A percentile compares a stretch with the other conserved stretches of the same genome.
phyloP scores from a whole-genome alignment of 192 early-diverging fungal species.

The Coemansia aciculifera region DNA sequence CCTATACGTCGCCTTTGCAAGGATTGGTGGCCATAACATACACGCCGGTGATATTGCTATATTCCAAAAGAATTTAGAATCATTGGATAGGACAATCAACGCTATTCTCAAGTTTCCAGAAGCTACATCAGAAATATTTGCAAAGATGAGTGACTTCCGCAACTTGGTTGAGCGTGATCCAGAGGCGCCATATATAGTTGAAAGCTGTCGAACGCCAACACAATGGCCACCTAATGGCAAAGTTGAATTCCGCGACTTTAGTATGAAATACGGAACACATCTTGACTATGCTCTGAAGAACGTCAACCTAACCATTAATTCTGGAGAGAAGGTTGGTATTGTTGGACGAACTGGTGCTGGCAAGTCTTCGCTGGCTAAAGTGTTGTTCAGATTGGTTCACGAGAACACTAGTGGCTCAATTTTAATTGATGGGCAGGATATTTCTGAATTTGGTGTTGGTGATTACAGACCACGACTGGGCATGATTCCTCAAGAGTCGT shows the following conservation, averaged over 20 bases:
- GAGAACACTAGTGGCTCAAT: conserved; percentile 60
- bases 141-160: not conserved
- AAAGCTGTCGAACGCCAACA: not conserved
- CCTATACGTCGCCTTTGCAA: not conserved
- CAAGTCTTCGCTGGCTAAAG: conserved; percentile 60
- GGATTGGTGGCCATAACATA: not conserved
- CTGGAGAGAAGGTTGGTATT: conserved; percentile 64
- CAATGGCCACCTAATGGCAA: conserved; percentile 25
- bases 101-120: not conserved
- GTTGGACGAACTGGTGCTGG: conserved; percentile 63
- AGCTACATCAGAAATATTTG: not conserved
- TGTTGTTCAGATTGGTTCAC: conserved; percentile 63
- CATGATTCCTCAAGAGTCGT: conserved; percentile 65
- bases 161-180: not conserved
- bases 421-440: conserved; percentile 76
- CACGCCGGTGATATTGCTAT: not conserved
- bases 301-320: conserved; percentile 49
- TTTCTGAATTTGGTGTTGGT: conserved; percentile 67
- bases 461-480: conserved; percentile 56
- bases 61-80: not conserved
- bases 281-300: conserved; percentile 34
- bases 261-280: conserved; percentile 18
- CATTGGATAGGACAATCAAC: not conserved
- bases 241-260: conserved; percentile 36
- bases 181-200: conserved; percentile 18